These are phyloP conservation scores for Cordyceps fumosorosea DNA, from an alignment of 2,329 filamentous ascomycete species.

Conservation along the genomic window DNA sequence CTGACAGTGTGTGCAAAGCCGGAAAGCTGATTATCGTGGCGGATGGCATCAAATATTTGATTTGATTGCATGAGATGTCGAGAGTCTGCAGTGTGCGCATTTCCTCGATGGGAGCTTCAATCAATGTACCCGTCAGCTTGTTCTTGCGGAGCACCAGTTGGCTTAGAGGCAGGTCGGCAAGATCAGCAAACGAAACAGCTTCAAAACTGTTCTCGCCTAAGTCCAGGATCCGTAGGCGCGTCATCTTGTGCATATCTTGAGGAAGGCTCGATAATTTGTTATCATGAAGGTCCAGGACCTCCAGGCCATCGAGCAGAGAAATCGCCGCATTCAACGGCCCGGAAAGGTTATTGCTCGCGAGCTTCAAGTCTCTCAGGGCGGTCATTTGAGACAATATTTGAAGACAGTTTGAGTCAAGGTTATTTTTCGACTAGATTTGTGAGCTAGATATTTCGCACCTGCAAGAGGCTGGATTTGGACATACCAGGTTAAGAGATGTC, in stretches of 20 bases:
- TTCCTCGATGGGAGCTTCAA: conserved; percentile 52
- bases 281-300: conserved; percentile 72
- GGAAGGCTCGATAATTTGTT: conserved; percentile 74
- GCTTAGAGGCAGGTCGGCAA: conserved; percentile 62
- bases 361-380: conserved; percentile 69
- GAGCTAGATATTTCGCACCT: neutral
- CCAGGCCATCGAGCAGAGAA: conserved; percentile 59
- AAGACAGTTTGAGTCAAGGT: conserved; percentile 64
- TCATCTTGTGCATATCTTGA: conserved; percentile 57
- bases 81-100: conserved; percentile 65
- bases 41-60: conserved; percentile 47
- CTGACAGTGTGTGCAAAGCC: conserved; percentile 62
- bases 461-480: neutral
- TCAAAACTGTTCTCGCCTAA: conserved; percentile 72
- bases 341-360: conserved; percentile 70
- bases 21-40: conserved; percentile 55
- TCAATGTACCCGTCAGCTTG: conserved; percentile 64
- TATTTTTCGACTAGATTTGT: conserved; percentile 57
- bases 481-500: conserved; percentile 67
- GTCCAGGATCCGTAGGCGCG: conserved; percentile 67
- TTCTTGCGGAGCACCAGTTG: conserved; percentile 76
- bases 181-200: conserved; percentile 60
- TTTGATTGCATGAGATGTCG: conserved; percentile 70
- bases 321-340: conserved; percentile 62
- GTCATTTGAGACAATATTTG: conserved; percentile 67